Conservation (phyloP, 73 alveolate genomes). For the Tetrahymena elliotti region DNA sequence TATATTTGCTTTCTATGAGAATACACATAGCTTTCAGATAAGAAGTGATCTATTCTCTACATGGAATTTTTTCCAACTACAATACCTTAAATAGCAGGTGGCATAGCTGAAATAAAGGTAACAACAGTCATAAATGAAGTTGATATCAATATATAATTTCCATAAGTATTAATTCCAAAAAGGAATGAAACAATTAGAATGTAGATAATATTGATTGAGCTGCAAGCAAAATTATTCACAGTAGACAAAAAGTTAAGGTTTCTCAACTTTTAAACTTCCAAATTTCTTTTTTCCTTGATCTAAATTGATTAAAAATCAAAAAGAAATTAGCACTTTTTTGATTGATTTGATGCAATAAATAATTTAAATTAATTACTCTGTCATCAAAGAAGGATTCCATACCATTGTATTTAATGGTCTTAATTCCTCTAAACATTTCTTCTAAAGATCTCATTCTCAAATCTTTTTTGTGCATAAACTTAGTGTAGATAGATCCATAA, state of each 20-base stretch:
- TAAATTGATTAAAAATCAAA: background rate
- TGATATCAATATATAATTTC: background rate
- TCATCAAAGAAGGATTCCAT: constrained; percentile 1
- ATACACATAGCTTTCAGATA: background rate
- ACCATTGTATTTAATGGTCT: constrained; percentile 14
- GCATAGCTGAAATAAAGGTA: background rate
- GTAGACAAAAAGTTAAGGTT: background rate
- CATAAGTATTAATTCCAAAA: background rate
- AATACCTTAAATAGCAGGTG: background rate
- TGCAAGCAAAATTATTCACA: background rate
- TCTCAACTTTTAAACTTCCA: background rate
- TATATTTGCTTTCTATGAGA: background rate
- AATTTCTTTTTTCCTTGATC: background rate
- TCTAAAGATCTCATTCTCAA: constrained; percentile 22
- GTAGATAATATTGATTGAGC: background rate
- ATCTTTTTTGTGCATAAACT: constrained; percentile 26
- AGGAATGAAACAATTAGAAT: background rate
- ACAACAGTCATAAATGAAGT: background rate
- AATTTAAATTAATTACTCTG: background rate
- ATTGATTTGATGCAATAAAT: no score
- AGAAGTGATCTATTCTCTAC: background rate
- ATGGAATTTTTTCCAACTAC: background rate
- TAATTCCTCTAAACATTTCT: background rate
- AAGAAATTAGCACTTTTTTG: background rate
- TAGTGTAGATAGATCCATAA: background rate